phyloP scores from a whole-genome alignment of 208 protist species.

The Crithidia thermophila region DNA sequence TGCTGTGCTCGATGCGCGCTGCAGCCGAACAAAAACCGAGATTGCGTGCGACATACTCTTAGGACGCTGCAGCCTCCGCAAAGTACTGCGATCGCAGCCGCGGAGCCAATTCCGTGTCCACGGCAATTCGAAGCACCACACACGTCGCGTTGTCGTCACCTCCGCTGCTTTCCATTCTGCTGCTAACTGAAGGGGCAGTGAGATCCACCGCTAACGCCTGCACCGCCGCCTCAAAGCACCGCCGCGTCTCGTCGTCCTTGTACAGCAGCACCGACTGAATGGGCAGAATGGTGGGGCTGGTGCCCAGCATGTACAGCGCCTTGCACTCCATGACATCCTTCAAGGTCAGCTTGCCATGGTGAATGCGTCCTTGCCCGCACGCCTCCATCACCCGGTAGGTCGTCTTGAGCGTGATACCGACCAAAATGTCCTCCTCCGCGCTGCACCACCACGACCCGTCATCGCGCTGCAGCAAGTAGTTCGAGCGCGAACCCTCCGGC shows the following conservation, averaged over 20 bases:
- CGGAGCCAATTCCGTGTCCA: slow-evolving; percentile 13
- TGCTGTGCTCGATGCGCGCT: not conserved
- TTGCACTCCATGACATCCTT: slow-evolving; percentile 53
- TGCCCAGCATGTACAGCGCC: slow-evolving; percentile 71
- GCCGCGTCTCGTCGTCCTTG: slow-evolving; percentile 41
- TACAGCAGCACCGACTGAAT: slow-evolving; percentile 66
- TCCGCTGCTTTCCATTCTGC: slow-evolving; percentile 1
- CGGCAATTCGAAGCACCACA: no score
- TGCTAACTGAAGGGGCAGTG: slow-evolving; percentile 4
- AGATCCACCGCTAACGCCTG: slow-evolving; percentile 6
- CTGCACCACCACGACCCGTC: slow-evolving; percentile 63
- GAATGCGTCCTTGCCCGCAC: slow-evolving; percentile 39
- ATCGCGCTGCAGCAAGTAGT: slow-evolving; percentile 64
- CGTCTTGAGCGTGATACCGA: slow-evolving; percentile 72
- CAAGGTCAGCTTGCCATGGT: slow-evolving; percentile 57
- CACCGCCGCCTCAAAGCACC: slow-evolving; percentile 38
- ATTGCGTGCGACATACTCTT: not conserved
- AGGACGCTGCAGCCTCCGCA: slow-evolving; percentile 5
- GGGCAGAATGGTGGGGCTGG: slow-evolving; percentile 75
- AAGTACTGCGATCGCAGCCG: slow-evolving; percentile 28
- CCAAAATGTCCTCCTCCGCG: slow-evolving; percentile 66
- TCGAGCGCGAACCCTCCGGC: slow-evolving; percentile 84
- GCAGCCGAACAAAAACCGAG: not conserved
- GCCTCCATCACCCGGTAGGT: slow-evolving; percentile 32
- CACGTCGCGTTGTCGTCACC: no score